Evolutionary conservation across 306 rosid species (phyloP).

Genomic region (Fragaria nilgerrensis): DNA sequence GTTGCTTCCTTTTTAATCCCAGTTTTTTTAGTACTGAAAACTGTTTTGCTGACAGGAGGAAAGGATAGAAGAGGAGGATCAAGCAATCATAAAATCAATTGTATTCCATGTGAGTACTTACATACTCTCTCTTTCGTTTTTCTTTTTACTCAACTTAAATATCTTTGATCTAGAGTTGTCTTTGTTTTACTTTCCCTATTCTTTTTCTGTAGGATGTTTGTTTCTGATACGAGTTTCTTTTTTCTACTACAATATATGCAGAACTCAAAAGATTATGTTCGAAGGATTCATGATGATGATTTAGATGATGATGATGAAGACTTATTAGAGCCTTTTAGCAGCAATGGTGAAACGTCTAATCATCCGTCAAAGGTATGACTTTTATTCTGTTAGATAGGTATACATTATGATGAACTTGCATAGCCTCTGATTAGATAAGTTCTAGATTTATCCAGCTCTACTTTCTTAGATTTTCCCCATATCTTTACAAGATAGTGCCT

Average conservation of each 20-base stretch:
- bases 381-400: neutral
- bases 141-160: neutral
- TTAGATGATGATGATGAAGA: slow-evolving; percentile 46
- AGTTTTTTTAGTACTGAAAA: slow-evolving; percentile 6
- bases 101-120: slow-evolving; percentile 52
- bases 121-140: neutral
- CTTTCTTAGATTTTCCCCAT: neutral
- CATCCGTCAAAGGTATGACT: slow-evolving; percentile 41
- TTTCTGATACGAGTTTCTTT: neutral
- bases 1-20: neutral
- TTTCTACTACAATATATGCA: slow-evolving; percentile 30
- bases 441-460: neutral
- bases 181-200: neutral
- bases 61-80: slow-evolving; percentile 83
- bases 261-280: slow-evolving; percentile 51
- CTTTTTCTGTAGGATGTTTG: slow-evolving; percentile 1
- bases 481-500: neutral
- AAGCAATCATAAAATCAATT: slow-evolving; percentile 69
- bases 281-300: slow-evolving; percentile 68
- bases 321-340: slow-evolving; percentile 25
- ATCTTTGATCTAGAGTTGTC: slow-evolving; percentile 2
- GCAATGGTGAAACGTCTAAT: slow-evolving; percentile 40
- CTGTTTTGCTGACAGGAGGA: slow-evolving; percentile 51
- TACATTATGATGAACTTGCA: neutral
- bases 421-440: neutral